A percentile compares a stretch with the other conserved stretches of the same genome.
These are phyloP conservation scores for Leersia perrieri DNA, from an alignment of 176 grass and related monocot species.

Conservation along the genomic window DNA sequence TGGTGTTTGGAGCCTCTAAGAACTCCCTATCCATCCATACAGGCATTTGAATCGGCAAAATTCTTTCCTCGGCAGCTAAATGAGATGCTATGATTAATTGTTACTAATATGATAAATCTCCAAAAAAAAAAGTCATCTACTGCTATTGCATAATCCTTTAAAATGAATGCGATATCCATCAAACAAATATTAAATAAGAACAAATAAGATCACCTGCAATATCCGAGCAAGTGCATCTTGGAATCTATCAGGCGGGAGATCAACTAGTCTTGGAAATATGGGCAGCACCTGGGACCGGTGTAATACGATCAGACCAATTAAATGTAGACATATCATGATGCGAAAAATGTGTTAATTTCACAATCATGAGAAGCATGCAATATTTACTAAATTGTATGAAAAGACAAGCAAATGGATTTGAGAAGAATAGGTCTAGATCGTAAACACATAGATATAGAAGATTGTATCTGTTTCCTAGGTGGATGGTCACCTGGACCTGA, in stretches of 20 bases:
- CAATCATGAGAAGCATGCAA: background rate
- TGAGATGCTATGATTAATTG: background rate
- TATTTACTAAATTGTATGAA: background rate
- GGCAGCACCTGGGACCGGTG: conserved; percentile 67
- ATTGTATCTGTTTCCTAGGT: no score
- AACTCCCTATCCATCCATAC: background rate
- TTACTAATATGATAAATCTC: conserved; percentile 11
- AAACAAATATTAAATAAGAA: background rate
- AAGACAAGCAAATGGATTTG: background rate
- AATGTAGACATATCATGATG: background rate
- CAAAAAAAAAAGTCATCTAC: conserved; percentile 1
- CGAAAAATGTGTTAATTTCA: background rate
- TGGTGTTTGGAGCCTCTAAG: background rate
- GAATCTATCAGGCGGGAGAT: conserved; percentile 85
- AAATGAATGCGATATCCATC: background rate
- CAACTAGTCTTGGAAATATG: conserved; percentile 90
- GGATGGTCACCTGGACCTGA: no score
- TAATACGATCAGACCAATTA: background rate
- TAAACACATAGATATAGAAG: no score
- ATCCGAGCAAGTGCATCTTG: conserved; percentile 97
- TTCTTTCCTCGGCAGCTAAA: background rate
- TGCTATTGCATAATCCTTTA: background rate
- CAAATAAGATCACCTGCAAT: conserved; percentile 65
- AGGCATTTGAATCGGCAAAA: conserved; percentile 8
- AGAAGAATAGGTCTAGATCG: background rate